A percentile compares a stretch with the other conserved stretches of the same genome.
Conservation (phyloP, 306 rosid species). For the Arachis hypogaea region DNA sequence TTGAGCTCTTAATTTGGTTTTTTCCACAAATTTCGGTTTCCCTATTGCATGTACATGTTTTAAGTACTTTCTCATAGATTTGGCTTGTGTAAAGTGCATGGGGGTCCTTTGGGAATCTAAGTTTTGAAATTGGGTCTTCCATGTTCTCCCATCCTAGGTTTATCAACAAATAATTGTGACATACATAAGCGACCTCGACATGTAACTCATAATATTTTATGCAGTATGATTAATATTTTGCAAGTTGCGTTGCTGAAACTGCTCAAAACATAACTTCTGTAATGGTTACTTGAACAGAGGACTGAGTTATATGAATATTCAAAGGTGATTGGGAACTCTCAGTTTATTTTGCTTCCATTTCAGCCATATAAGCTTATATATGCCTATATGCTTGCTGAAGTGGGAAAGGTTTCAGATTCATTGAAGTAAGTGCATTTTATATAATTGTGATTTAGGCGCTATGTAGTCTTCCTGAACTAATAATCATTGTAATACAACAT, state of each 20-base stretch:
- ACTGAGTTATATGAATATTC: conserved; percentile 93
- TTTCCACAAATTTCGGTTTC: conserved; percentile 16
- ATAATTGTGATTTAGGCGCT: conserved; percentile 34
- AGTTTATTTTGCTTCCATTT: conserved; percentile 82
- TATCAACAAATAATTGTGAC: conserved; percentile 24
- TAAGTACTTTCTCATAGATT: background rate
- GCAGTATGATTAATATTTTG: conserved; percentile 12
- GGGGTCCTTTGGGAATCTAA: background rate
- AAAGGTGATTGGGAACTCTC: conserved; percentile 93
- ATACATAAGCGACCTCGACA: conserved; percentile 15
- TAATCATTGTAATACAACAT: conserved; percentile 34
- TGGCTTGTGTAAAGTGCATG: background rate
- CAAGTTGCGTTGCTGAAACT: conserved; percentile 9
- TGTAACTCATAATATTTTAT: conserved; percentile 3
- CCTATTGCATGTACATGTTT: conserved; percentile 18
- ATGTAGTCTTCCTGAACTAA: conserved; percentile 3
- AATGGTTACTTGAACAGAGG: conserved; percentile 66
- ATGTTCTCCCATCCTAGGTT: conserved; percentile 7
- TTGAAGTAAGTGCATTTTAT: conserved; percentile 65
- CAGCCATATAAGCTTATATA: conserved; percentile 93
- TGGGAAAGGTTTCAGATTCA: conserved; percentile 87
- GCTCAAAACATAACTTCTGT: conserved; percentile 32
- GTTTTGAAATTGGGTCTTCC: conserved; percentile 4
- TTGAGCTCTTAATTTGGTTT: conserved; percentile 22
- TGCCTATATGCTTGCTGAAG: conserved; percentile 93